Conservation (phyloP, 805 yeast species). For the Suhomyces vadensis region DNA sequence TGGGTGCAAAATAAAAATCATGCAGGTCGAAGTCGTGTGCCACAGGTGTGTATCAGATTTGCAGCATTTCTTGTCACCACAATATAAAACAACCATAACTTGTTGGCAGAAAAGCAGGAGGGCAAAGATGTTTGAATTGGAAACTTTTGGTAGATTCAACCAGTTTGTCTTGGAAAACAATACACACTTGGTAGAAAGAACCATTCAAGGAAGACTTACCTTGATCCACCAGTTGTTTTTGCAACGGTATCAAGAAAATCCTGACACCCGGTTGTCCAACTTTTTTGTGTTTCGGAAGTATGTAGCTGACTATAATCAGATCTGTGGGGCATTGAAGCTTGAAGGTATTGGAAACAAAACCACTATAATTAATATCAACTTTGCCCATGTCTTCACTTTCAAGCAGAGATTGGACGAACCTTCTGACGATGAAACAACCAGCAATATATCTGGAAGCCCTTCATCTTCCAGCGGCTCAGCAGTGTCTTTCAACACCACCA, state of each 20-base stretch:
- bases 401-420: constrained; percentile 13
- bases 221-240: constrained; percentile 4
- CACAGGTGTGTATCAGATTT: constrained; percentile 1
- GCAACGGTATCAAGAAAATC: background rate
- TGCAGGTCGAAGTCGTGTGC: background rate
- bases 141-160: background rate
- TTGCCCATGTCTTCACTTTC: constrained; percentile 15
- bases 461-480: too few species aligned
- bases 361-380: constrained; percentile 15
- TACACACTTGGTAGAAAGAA: constrained; percentile 9
- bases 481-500: too few species aligned
- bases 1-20: background rate
- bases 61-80: constrained; percentile 2
- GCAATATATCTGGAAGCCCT: too few species aligned
- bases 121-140: background rate
- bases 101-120: background rate
- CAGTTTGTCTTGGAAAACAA: constrained; percentile 12
- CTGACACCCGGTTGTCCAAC: background rate
- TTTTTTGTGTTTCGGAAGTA: constrained; percentile 5
- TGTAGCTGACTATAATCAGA: constrained; percentile 17
- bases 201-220: constrained; percentile 15
- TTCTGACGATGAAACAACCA: too few species aligned
- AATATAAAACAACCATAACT: too few species aligned
- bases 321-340: constrained; percentile 16
- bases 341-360: background rate